Base-by-base conservation (phyloP, 1,139 yeast genomes). In the Blastobotrys elegans region DNA sequence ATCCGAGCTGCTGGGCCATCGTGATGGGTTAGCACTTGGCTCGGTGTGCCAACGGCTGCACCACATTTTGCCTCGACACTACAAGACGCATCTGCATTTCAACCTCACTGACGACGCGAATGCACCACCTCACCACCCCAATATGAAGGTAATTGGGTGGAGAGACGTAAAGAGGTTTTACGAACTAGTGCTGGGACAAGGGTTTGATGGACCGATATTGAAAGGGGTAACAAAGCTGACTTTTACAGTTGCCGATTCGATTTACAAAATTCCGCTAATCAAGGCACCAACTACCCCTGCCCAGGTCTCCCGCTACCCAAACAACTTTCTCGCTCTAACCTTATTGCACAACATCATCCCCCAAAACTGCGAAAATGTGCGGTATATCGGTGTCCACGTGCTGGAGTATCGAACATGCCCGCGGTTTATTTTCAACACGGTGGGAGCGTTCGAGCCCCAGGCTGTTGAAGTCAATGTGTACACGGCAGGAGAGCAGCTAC, bases 221-320 rank as follows among this genome's bases (percentile, higher is more conserved):
- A 8, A 31, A n/a, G 38, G 27, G n/a, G 37, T 44, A 5, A 16
- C 10, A n/a, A 38, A 38, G 22, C 11, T 44, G 8, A 37, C 43
- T n/a, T 44, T 37, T 14, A 32, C 47, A n/a, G 42, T 31, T 6
- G 31, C 32, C 33, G 42, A 37, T 26, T 38, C 42, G 26, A 22
- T 44, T 3, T 38, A 44, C 26, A 37, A 38, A 24, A 44, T 44
- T 18, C 47, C 47, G 13, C 18, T 44, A 5, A 30, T 44, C 18
- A 30, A 31, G 18, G 26, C 43, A 3, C 47, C 47, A 4, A 38
- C 47, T 11, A 32, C 16, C 14, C 31, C 32, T 3, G 11, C 24
- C n/a, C 47, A 44, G 20, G 47, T 44, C 10, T 16, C 31, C 11
- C 21, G 47, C 22, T 44, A 38, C 26, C 47, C 47, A 11, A 20